phyloP scores from a whole-genome alignment of 2,329 filamentous ascomycete genomes.

The Botryotinia globosa region DNA sequence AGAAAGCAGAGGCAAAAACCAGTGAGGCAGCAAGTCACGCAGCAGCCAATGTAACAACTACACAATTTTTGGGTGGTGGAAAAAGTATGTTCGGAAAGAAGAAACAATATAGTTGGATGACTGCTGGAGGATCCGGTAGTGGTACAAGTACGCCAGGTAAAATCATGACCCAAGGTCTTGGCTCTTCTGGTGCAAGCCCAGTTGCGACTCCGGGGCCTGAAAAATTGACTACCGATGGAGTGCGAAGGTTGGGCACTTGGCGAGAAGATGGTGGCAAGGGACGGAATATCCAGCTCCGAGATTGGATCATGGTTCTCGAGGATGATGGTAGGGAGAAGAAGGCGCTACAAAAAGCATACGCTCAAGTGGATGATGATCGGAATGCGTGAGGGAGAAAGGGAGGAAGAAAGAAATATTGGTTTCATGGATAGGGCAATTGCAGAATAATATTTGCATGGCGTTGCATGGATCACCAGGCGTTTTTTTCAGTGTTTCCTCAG shows the following conservation, averaged over 20 bases:
- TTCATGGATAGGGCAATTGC: conserved; percentile 14
- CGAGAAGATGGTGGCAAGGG: conserved; percentile 77
- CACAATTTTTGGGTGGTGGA: conserved; percentile 68
- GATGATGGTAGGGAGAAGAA: conserved; percentile 67
- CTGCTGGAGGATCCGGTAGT: conserved; percentile 48
- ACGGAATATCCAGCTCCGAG: conserved; percentile 76
- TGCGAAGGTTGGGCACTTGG: conserved; percentile 68
- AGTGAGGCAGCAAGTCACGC: conserved; percentile 76
- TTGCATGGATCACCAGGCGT: conserved; percentile 21
- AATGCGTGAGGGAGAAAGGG: conserved; percentile 39
- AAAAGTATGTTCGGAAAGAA: conserved; percentile 59
- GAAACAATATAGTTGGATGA: conserved; percentile 76
- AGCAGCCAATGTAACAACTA: conserved; percentile 79
- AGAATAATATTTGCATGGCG: conserved; percentile 19
- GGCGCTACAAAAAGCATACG: conserved; percentile 51
- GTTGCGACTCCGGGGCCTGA: conserved; percentile 40
- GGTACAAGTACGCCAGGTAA: conserved; percentile 50
- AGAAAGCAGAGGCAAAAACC: conserved; percentile 67
- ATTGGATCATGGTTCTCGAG: conserved; percentile 77
- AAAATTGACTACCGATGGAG: conserved; percentile 54
- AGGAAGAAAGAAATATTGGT: conserved; percentile 29
- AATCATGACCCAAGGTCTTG: conserved; percentile 38
- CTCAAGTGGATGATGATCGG: conserved; percentile 28
- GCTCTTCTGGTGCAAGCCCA: conserved; percentile 39
- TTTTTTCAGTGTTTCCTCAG: conserved; percentile 12